Base-by-base conservation (phyloP, 345 rosid species). In the Ailanthus altissimus region DNA sequence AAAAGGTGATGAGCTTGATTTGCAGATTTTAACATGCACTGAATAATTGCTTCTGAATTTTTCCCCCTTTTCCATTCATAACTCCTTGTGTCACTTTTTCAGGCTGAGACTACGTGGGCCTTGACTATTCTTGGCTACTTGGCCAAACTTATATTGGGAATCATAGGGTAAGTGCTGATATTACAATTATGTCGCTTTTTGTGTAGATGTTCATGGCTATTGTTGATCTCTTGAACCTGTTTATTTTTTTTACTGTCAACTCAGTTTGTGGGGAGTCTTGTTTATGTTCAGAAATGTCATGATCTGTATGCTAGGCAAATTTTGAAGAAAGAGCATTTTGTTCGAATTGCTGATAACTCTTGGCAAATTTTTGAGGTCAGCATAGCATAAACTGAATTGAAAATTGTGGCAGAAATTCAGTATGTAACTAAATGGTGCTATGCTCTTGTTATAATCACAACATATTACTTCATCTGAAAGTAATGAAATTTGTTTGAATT, bases 101-200 rank as follows among this genome's bases (percentile, higher is more conserved):
- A 97, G 99, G 99, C 98, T 11, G 98, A 94, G 87, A 94, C 99
- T 70, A 72, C 97, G 26, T 97, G 98, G 99, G 99, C 98, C 50
- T 74, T 94, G 83, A 97, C 98, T 74, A 92, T 97, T 60, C 97
- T 97, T 70, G 99, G 97, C 18, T 97, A 92, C 84, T 83, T 97
- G 89, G 97, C 94, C 66, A 94, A 97, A 85, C 87, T 97, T 60
- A 87, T 97, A 49, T 79, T 94, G 81, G 98, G 99, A 79, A 68
- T 89, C 73, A 26, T 97, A 70, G 97, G 99, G 99, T 97, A 84
- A 85, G 92, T 81, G 70, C 78, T 73, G 54, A 56, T 8, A 14
- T 73, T 56, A 62, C 80, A 20, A 25, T 66, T 77, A 58, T 16
- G 47, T 67, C 13, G 61, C 67, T 68, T 25, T 43, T 47, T 25